Evolutionary conservation across 2,329 filamentous ascomycete genomes (phyloP).

Genomic region (Diaporthe ampelina): DNA sequence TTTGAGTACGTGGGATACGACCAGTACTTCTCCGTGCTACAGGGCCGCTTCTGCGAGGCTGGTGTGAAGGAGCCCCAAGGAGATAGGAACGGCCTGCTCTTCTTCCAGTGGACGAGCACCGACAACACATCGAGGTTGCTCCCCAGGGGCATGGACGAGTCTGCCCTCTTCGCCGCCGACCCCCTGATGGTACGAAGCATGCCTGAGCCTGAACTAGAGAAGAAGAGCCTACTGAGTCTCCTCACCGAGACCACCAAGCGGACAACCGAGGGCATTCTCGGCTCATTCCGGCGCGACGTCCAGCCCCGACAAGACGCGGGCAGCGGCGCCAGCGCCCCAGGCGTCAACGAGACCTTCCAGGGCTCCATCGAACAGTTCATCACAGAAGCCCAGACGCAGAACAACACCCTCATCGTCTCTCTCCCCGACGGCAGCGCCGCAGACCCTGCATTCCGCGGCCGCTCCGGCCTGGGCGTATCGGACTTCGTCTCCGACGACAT

Average conservation of each 20-base stretch:
- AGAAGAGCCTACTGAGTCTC: neutral
- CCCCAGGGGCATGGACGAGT: slow-evolving; percentile 21
- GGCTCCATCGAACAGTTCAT: slow-evolving; percentile 5
- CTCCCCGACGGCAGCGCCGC: slow-evolving; percentile 20
- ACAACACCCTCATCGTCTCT: slow-evolving; percentile 14
- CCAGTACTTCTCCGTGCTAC: slow-evolving; percentile 15
- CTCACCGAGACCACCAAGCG: neutral
- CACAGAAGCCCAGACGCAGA: neutral
- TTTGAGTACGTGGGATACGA: slow-evolving; percentile 19
- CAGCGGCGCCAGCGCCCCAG: neutral
- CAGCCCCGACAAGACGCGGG: neutral
- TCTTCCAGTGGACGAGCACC: slow-evolving; percentile 27
- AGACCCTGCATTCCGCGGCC: slow-evolving; percentile 11
- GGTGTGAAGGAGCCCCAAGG: slow-evolving; percentile 9
- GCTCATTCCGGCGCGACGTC: neutral
- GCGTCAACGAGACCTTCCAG: slow-evolving; percentile 18
- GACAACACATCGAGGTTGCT: neutral
- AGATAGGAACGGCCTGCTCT: slow-evolving; percentile 2
- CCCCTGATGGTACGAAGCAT: neutral
- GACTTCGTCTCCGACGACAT: neutral
- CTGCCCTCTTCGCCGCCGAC: neutral
- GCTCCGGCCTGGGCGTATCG: slow-evolving; percentile 1
- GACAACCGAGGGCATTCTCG: neutral
- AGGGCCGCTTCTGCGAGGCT: slow-evolving; percentile 22
- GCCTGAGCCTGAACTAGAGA: neutral